phyloP scores from a whole-genome alignment of 441 rosid genomes.

The Adansonia gregorii region DNA sequence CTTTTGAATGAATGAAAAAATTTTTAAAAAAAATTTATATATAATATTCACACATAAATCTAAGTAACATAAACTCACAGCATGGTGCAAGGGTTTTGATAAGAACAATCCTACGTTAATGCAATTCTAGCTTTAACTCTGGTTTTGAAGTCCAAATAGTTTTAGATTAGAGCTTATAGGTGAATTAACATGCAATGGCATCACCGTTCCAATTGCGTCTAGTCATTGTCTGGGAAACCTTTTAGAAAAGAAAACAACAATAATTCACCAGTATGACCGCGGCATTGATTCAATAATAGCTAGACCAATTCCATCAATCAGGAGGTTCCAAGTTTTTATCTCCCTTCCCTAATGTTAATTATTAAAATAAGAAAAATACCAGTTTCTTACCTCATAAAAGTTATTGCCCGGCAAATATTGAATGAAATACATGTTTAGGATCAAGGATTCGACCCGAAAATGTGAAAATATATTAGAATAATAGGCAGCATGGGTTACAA shows the following conservation, averaged over 20 bases:
- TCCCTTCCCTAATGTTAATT: background rate
- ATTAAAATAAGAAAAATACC: background rate
- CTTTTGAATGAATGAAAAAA: no score
- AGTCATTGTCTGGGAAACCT: background rate
- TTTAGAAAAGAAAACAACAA: background rate
- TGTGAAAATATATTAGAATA: constrained; percentile 43
- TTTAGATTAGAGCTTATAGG: background rate
- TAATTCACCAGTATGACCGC: background rate
- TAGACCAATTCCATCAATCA: background rate
- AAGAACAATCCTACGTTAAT: background rate
- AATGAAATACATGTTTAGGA: constrained; percentile 21
- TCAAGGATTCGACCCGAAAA: background rate
- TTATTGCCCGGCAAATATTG: background rate
- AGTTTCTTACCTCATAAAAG: background rate
- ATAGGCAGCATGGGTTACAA: constrained; percentile 63
- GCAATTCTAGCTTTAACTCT: background rate
- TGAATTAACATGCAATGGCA: no score
- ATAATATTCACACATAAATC: no score
- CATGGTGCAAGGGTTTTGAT: background rate
- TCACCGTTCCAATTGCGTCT: no score
- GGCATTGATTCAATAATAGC: background rate
- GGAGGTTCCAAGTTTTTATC: background rate
- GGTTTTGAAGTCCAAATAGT: background rate
- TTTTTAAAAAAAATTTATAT: no score
- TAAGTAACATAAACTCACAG: no score